Conservation (phyloP, 106 monocot species). For the Dendrobium nobile region DNA sequence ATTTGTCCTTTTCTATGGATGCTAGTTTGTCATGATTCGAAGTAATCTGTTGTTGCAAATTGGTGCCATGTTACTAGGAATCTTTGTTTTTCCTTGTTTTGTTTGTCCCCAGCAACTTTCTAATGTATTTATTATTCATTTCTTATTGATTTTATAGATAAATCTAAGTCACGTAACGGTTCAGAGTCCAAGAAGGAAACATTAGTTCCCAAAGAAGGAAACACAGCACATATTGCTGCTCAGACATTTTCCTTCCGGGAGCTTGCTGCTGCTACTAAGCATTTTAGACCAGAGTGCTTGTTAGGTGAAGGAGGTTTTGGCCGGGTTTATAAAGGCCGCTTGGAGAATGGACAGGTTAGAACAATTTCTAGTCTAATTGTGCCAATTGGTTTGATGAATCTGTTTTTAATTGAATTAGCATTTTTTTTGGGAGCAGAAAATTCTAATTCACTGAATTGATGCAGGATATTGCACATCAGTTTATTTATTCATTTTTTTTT, state of each 20-base stretch:
- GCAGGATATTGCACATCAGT: neutral
- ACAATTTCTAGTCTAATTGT: neutral
- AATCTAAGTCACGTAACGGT: conserved; percentile 26
- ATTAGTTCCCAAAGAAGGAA: conserved; percentile 23
- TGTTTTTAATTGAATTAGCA: neutral
- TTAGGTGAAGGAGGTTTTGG: conserved; percentile 69
- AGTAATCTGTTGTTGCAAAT: neutral
- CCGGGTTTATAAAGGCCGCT: conserved; percentile 49
- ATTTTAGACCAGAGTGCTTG: conserved; percentile 49
- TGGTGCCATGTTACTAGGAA: neutral
- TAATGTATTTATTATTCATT: neutral
- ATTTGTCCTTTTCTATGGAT: too few species aligned
- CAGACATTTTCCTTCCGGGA: conserved; percentile 50
- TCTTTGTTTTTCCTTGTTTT: neutral
- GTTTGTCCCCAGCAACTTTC: neutral
- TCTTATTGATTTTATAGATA: conserved; percentile 16
- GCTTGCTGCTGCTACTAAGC: conserved; percentile 52
- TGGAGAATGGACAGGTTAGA: conserved; percentile 52
- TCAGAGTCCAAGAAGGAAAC: conserved; percentile 43
- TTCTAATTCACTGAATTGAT: neutral
- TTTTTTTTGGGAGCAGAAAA: neutral
- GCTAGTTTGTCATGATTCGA: neutral
- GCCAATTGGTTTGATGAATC: neutral
- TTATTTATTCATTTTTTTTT: too few species aligned
- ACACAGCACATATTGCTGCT: conserved; percentile 33